These are phyloP conservation scores for Aureobasidium zeae DNA, from an alignment of 2,329 filamentous ascomycete species.

Conservation along the genomic window DNA sequence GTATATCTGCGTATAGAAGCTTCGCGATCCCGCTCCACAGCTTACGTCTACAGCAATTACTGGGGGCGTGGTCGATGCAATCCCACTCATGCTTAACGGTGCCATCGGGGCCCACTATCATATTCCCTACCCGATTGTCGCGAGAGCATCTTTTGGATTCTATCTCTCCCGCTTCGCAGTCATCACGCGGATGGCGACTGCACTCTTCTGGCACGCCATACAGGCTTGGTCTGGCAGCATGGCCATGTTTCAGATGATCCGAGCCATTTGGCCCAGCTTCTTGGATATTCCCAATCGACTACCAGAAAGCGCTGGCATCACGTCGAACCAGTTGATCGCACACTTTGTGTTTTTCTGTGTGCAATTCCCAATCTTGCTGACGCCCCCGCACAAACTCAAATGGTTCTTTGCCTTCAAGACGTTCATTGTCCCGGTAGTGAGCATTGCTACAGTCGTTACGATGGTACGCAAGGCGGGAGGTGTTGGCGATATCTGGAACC, in stretches of 20 bases:
- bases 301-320: conserved; percentile 44
- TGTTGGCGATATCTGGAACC: conserved; percentile 25
- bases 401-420: conserved; percentile 42
- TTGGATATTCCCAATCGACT: conserved; percentile 45
- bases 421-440: conserved; percentile 23
- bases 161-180: conserved; percentile 48
- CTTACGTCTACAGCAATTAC: conserved; percentile 26
- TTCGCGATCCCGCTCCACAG: too few species aligned
- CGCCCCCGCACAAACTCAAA: conserved; percentile 37
- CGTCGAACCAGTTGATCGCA: conserved; percentile 46
- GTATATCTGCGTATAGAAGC: too few species aligned
- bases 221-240: conserved; percentile 55
- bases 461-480: conserved; percentile 22
- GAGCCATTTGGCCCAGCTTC: conserved; percentile 51
- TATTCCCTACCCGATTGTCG: conserved; percentile 48
- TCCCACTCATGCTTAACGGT: conserved; percentile 52
- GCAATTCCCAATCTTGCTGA: conserved; percentile 45
- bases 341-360: conserved; percentile 50
- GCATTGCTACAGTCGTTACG: conserved; percentile 12
- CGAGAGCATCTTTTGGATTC: conserved; percentile 48
- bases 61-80: conserved; percentile 24
- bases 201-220: conserved; percentile 57
- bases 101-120: conserved; percentile 43
- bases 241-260: conserved; percentile 33
- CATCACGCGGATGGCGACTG: conserved; percentile 44